Evolutionary conservation across 202 grass and related monocot species (phyloP), one percentile per base, ranked within the genome.

Genomic region (Panicum virgatum): DNA sequence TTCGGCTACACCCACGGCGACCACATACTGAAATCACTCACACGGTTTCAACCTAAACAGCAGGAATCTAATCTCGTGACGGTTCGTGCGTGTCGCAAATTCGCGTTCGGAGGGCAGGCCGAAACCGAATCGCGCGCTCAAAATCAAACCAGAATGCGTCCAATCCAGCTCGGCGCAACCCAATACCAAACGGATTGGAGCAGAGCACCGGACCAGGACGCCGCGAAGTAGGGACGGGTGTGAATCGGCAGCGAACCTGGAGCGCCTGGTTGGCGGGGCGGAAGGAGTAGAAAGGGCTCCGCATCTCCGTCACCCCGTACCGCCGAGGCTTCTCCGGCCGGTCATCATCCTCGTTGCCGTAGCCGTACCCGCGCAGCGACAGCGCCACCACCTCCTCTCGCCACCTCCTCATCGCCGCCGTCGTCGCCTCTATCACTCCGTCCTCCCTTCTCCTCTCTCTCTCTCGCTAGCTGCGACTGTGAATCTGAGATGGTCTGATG

Each of bases 261-360:
- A 99, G 83, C 36, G 81, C 91, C 63, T 88, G 77, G 73, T 80
- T 79, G 29, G 78, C 60, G 78, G 88, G 84, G 79, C 84, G 82
- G 65, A 92, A 91, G 80, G 87, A 79, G 87, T 96, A 91, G 79
- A 76, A 77, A 52, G 92, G 90, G 77, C 83, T 91, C 75, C 91
- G 87, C 89, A 99, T 96, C 93, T 99, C 93, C 42, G 93, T 99
- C 77, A 99, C 82, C 25, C 91, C 96, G 62, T 93, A 99, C 53
- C 39, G 76, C 29, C 93, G 92, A 26, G 96, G 96, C 89, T 99
- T 99, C 89, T 99, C 96, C 75, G 91, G 89, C 77, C 93, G 73
- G 65, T 96, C 96, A 22, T 94, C 92, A 27, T 94, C 90, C 54
- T 79, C 89, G 22, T 45, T 80, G 78, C 42, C 73, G n/a, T n/a